Evolutionary conservation across 805 yeast species (phyloP).

Genomic region (Torulaspora indica): DNA sequence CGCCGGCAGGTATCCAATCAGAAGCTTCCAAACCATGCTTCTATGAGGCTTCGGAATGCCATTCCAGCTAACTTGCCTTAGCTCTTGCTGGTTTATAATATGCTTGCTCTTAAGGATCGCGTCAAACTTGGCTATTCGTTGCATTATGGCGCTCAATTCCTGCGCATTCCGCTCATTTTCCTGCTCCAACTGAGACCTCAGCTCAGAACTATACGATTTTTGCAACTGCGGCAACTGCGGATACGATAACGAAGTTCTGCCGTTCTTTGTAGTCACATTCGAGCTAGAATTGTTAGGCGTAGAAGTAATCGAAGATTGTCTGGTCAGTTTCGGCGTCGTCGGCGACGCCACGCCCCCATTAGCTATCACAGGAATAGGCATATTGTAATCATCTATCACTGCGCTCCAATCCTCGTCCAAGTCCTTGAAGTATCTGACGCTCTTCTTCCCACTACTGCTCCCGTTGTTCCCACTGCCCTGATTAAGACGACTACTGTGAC

Average conservation of each 20-base stretch:
- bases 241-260: constrained; percentile 20
- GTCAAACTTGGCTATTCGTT: constrained; percentile 64
- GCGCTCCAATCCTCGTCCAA: constrained; percentile 94
- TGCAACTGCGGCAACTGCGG: constrained; percentile 32
- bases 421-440: constrained; percentile 50
- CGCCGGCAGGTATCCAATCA: constrained; percentile 86
- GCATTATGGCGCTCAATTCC: constrained; percentile 53
- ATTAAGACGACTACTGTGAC: constrained; percentile 16
- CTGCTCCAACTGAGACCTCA: constrained; percentile 24
- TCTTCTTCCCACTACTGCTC: constrained; percentile 21
- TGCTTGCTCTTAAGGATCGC: constrained; percentile 48
- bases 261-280: constrained; percentile 8
- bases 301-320: constrained; percentile 28
- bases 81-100: constrained; percentile 61
- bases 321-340: constrained; percentile 20
- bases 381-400: constrained; percentile 46
- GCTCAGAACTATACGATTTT: constrained; percentile 20
- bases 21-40: constrained; percentile 81
- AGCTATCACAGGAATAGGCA: constrained; percentile 32
- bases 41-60: constrained; percentile 83
- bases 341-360: constrained; percentile 31
- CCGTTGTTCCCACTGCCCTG: constrained; percentile 2
- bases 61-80: constrained; percentile 84
- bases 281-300: constrained; percentile 12
- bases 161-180: constrained; percentile 34